Evolutionary conservation across 139 green algal genomes (phyloP), one percentile per base, ranked within the genome.

Genomic region (Eudorina sp.): DNA sequence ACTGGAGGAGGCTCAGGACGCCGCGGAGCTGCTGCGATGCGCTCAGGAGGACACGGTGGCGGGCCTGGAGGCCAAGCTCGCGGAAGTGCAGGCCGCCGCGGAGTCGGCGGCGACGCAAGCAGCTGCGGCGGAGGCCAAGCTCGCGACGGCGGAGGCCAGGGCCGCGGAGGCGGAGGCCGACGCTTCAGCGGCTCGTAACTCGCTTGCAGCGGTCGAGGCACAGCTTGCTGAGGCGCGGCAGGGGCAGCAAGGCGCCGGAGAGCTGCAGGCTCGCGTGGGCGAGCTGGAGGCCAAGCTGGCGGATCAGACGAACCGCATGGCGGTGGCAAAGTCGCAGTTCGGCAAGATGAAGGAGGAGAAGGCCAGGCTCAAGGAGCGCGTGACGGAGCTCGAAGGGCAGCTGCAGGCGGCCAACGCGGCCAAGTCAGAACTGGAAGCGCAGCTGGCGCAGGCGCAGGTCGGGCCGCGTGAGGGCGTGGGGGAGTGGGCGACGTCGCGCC

Each of bases 261-360:
- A 58, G 53, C 79, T 85, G 40, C 40, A 85, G 55, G 27, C 80
- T 0, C 60, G 80, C 3, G 62, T 86, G 1, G 43, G 40, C 13
- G 80, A 86, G 80, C 60, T 86, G 60, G 80, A 86, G 41, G 41
- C 80, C 31, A 86, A 86, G 80, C 25, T 76, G 18, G 60, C 58
- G 60, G 80, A 86, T 0, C 80, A 86, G 60, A 45, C 31, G 8
- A 55, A 45, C 43, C 80, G 80, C 80, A 86, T 86, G 80, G 80
- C 80, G 18, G 31, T 41, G 5, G 80, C 80, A n/a, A 86, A 86
- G 60, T 31, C 27, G 29, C 60, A 76, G 80, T 86, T 77, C 13
- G 80, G 80, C 60, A 86, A 86, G 60, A 86, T 86, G 60, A 86
- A 86, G 80, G 80, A 86, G 43, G 80, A 86, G 80, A 76, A 76